Percentiles rank a stretch among this genome's conserved stretches.
Conservation (phyloP, 2,329 filamentous ascomycete genomes). For the Trichoderma atroviride region DNA sequence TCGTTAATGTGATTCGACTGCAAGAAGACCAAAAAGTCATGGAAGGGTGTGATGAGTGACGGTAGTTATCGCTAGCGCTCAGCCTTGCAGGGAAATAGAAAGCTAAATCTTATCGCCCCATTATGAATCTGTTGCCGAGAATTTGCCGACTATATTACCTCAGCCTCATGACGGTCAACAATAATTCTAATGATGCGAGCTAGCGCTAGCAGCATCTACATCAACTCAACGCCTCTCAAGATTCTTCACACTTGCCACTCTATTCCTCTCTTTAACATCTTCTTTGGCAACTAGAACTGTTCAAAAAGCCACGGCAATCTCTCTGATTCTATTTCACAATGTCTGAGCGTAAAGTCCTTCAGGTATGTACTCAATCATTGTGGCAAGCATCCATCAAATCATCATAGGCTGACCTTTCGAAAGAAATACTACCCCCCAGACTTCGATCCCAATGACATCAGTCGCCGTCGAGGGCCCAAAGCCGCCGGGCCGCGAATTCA, state of each 20-base stretch:
- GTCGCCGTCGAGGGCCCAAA: conserved; percentile 70
- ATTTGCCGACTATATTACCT: conserved; percentile 3
- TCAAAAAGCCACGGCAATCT: neutral
- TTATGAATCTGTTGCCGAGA: neutral
- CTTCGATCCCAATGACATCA: conserved; percentile 85
- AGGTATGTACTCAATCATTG: conserved; percentile 30
- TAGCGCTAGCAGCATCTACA: neutral
- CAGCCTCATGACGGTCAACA: conserved; percentile 16
- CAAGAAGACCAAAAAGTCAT: neutral
- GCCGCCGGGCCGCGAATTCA: conserved; percentile 77
- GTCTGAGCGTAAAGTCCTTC: conserved; percentile 84
- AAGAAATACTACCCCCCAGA: conserved; percentile 70
- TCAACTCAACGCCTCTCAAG: neutral
- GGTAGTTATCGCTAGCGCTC: neutral
- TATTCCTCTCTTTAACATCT: neutral
- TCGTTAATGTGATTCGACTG: neutral
- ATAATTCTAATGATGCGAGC: neutral
- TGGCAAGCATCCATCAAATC: neutral
- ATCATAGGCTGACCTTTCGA: conserved; percentile 7
- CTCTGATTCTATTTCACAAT: conserved; percentile 51
- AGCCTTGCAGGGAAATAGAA: conserved; percentile 26
- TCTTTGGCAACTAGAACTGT: neutral
- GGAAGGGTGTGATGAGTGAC: neutral
- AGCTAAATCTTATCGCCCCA: conserved; percentile 26
- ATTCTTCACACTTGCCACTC: neutral